Base-by-base conservation (phyloP, 192 early-diverging fungal species). In the Cladochytrium replicatum region DNA sequence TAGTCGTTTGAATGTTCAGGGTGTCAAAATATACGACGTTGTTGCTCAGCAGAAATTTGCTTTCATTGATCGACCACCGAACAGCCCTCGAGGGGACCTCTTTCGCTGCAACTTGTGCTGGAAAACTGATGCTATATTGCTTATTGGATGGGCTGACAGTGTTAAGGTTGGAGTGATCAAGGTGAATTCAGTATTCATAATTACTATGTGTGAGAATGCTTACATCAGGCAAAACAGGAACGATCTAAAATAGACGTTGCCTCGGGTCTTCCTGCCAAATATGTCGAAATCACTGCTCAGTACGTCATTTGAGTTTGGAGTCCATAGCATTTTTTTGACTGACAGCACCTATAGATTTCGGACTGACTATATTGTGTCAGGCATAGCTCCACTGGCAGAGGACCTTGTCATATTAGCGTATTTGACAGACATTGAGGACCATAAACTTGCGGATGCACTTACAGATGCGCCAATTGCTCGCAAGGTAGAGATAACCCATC, bases 101-200 rank as follows among this genome's bases (percentile, higher is more conserved):
- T 95, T 84, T 57, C 71, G 75, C 26, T 91, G 88, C 47, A 79
- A 88, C 32, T 53, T 99, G 41, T 78, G 77, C 56, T 99, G 96
- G 96, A 81, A 77, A 45, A 75, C 78, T 31, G 77, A 83, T 24
- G 69, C 54, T 11, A 81, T 82, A 3, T 63, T 99, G 32, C 55
- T 96, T 13, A 82, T 96, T 47, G 96, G 90, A 0, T 99, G 96
- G 96, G 96, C 88, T 5, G 84, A 97, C 55, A 77, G 71, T 46
- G 87, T 99, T 30, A 93, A 87, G 55, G 72, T 95, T 7, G 86
- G 86, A 11, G 65, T 70, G 1, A 74, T 99, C 25, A 82, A 80
- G 50, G 83, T 72, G n/a, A n/a, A n/a, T n/a, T n/a, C 52, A 54
- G 47, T 7, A 42, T 57, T n/a, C n/a, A n/a, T n/a, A n/a, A n/a